phyloP scores from a whole-genome alignment of 192 early-diverging fungal genomes.

The Gaertneriomyces semiglobifer region DNA sequence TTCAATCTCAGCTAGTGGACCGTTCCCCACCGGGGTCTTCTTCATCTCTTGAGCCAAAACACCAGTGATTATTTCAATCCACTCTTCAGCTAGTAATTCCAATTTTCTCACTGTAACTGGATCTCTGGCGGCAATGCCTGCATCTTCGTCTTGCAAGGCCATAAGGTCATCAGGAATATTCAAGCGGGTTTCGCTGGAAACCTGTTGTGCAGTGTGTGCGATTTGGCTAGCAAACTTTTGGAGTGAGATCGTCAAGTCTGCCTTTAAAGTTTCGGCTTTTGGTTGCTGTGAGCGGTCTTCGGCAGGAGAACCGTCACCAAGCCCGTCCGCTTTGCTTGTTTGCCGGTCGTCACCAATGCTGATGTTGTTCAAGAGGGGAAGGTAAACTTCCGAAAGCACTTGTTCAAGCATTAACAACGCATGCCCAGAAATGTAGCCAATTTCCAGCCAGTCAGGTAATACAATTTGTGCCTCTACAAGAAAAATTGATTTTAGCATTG shows the following conservation, averaged over 20 bases:
- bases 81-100: slow-evolving; percentile 53
- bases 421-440: slow-evolving; percentile 53
- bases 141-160: slow-evolving; percentile 33
- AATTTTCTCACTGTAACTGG: slow-evolving; percentile 28
- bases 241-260: slow-evolving; percentile 47
- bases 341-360: slow-evolving; percentile 26
- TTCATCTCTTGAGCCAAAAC: slow-evolving; percentile 48
- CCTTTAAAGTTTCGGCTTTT: slow-evolving; percentile 32
- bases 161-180: slow-evolving; percentile 54
- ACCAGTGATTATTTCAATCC: slow-evolving; percentile 53
- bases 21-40: slow-evolving; percentile 52
- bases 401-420: slow-evolving; percentile 57
- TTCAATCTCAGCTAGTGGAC: slow-evolving; percentile 62
- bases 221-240: slow-evolving; percentile 55
- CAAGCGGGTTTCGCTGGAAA: slow-evolving; percentile 53
- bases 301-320: background rate
- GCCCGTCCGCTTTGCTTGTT: background rate
- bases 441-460: slow-evolving; percentile 45
- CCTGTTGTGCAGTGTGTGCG: slow-evolving; percentile 54
- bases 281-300: background rate
- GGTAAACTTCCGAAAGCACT: slow-evolving; percentile 52
- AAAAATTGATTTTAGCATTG: background rate
- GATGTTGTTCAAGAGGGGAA: slow-evolving; percentile 47
- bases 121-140: slow-evolving; percentile 39
- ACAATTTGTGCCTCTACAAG: slow-evolving; percentile 38